These are phyloP conservation scores for Vigna reflexopilosa DNA, from an alignment of 306 rosid species.

Conservation along the genomic window DNA sequence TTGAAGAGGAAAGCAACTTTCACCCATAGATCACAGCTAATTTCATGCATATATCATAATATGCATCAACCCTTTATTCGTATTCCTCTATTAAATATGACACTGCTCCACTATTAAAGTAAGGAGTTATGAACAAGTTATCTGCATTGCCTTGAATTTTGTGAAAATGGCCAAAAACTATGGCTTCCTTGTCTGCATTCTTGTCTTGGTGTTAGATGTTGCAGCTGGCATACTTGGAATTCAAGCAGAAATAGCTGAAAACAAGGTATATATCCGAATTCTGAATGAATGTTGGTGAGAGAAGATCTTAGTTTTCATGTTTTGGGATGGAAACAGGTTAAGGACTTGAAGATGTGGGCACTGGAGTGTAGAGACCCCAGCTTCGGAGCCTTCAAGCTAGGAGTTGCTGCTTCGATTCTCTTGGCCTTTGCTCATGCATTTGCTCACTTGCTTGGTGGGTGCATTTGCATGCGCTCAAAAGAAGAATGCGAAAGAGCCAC, in stretches of 20 bases:
- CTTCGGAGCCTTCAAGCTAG: conserved; percentile 72
- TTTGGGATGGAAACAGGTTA: conserved; percentile 52
- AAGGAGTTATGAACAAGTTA: conserved; percentile 44
- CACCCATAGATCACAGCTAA: conserved; percentile 50
- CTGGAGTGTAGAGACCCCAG: conserved; percentile 80
- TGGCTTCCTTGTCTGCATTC: conserved; percentile 65
- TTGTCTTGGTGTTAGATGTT: conserved; percentile 63
- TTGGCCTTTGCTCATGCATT: conserved; percentile 62
- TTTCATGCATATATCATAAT: conserved; percentile 36
- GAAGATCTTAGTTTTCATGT: background rate
- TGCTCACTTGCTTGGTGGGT: conserved; percentile 75
- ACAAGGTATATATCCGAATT: conserved; percentile 56
- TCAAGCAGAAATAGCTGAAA: conserved; percentile 77
- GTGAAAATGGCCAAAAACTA: conserved; percentile 59
- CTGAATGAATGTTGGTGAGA: background rate
- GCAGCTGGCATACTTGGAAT: conserved; percentile 86
- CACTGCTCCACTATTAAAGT: conserved; percentile 28
- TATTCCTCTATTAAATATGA: conserved; percentile 39
- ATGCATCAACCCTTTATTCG: conserved; percentile 56
- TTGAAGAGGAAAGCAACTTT: conserved; percentile 63
- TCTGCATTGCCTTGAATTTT: conserved; percentile 1
- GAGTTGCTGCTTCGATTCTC: conserved; percentile 71
- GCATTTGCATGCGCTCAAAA: conserved; percentile 63
- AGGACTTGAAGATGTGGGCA: conserved; percentile 65
- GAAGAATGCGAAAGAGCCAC: conserved; percentile 50